Conservation (phyloP, 306 rosid species). For the Pyrus pyrifolia region DNA sequence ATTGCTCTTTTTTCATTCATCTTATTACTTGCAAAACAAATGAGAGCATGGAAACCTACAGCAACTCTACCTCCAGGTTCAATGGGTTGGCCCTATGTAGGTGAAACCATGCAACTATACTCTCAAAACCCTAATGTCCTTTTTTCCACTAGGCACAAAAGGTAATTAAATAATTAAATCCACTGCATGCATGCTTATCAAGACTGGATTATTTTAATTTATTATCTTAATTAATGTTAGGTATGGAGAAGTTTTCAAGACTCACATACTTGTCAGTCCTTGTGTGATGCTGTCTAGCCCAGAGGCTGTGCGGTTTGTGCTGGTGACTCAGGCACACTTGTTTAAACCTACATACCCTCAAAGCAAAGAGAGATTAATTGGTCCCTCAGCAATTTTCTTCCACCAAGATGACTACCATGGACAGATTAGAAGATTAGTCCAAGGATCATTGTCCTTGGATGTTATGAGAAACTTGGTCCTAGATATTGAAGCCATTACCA, state of each 20-base stretch:
- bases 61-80: conserved; percentile 19
- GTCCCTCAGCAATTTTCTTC: conserved; percentile 24
- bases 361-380: conserved; percentile 21
- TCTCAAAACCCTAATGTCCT: conserved; percentile 20
- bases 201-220: not conserved
- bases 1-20: not conserved
- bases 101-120: conserved; percentile 23
- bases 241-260: conserved; percentile 24
- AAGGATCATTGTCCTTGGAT: conserved; percentile 7
- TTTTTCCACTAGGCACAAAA: conserved; percentile 13
- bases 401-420: conserved; percentile 22
- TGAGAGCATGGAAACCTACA: not conserved
- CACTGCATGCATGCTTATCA: not conserved
- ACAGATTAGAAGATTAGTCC: conserved; percentile 16
- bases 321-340: conserved; percentile 14
- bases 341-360: conserved; percentile 23
- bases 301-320: conserved; percentile 16
- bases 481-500: conserved; percentile 12
- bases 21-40: not conserved
- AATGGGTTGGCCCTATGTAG: conserved; percentile 19
- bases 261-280: conserved; percentile 17
- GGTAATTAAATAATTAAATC: not conserved
- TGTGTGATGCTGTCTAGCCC: conserved; percentile 17
- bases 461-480: conserved; percentile 8
- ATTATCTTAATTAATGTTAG: not conserved